Base-by-base conservation (phyloP, 352 stramenopile species). In the Sclerospora graminicola region DNA sequence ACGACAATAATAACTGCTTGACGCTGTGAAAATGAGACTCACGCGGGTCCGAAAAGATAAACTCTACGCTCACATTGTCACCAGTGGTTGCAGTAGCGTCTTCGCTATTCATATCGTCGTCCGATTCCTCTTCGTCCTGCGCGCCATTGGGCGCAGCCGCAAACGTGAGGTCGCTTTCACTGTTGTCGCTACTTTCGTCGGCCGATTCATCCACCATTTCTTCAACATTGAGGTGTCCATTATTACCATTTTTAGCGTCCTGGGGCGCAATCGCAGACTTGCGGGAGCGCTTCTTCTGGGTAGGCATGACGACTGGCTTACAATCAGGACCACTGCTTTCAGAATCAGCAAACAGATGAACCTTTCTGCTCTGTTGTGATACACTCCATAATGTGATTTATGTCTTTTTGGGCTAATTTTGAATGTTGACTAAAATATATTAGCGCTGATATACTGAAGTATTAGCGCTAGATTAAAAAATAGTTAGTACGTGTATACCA, bases 11-110 rank as follows among this genome's bases (percentile, higher is more conserved):
- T 14, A 88, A 84, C 75, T 93, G 81, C 56, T 88, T 88, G 29
- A 93, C 74, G 39, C 73, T 89, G 68, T 93, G 78, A 54, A 87
- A 93, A 43, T 93, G 79, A 34, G 53, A 52, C 41, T 93, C 78
- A 18, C 69, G 68, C 20, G 79, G 76, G 57, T 93, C 81, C 16
- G 63, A 80, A 48, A 93, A 93, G 16, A 90, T 63, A 40, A 93
- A 93, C 20, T 90, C 76, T 18, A 93, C 71, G 48, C 66, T 79
- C 31, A 92, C 73, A 29, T 60, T 68, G 35, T 64, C 51, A 3
- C 48, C 60, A 9, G 51, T 44, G 8, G 45, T 42, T 6, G 38
- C 41, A 9, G 43, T 39, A 20, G 60, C 63, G 33, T 80, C 67
- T 54, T 66, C 71, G 30, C 61, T 69, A 10, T 88, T 65, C 23